Percentiles rank a stretch among this genome's conserved stretches.
Evolutionary conservation across 2,329 filamentous ascomycete species (phyloP).

Genomic region (Nannizziopsis barbatae): DNA sequence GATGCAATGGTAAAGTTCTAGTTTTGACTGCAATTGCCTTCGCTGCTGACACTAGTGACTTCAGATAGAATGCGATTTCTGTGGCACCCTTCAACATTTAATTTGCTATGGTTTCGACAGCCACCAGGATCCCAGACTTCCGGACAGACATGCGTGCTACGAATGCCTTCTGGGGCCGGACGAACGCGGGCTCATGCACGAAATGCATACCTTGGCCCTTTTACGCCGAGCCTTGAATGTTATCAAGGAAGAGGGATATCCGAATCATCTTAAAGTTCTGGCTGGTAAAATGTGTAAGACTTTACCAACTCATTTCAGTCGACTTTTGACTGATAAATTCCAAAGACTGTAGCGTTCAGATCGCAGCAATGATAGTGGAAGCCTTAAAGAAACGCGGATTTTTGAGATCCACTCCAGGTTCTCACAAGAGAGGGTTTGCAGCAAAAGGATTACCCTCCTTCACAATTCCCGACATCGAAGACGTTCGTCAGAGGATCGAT

Average conservation of each 20-base stretch:
- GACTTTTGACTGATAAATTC: not conserved
- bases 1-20: conserved; percentile 31
- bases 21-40: not conserved
- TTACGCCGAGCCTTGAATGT: conserved; percentile 22
- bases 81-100: conserved; percentile 37
- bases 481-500: conserved; percentile 18
- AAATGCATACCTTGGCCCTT: conserved; percentile 23
- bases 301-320: not conserved
- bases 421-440: conserved; percentile 24
- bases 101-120: conserved; percentile 37
- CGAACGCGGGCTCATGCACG: conserved; percentile 20
- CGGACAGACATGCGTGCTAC: conserved; percentile 38
- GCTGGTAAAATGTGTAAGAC: conserved; percentile 25
- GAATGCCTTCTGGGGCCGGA: conserved; percentile 31
- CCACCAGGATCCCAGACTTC: conserved; percentile 29
- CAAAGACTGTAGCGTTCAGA: conserved; percentile 25
- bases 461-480: conserved; percentile 17
- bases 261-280: conserved; percentile 19
- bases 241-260: conserved; percentile 24
- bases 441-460: conserved; percentile 24
- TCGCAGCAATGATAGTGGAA: conserved; percentile 23
- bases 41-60: not conserved
- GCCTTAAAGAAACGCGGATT: conserved; percentile 21
- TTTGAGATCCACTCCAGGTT: conserved; percentile 23
- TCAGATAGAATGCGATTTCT: conserved; percentile 37